Evolutionary conservation across 164 flowering plant genomes (phyloP).

Genomic region (Magnolia officinalis): DNA sequence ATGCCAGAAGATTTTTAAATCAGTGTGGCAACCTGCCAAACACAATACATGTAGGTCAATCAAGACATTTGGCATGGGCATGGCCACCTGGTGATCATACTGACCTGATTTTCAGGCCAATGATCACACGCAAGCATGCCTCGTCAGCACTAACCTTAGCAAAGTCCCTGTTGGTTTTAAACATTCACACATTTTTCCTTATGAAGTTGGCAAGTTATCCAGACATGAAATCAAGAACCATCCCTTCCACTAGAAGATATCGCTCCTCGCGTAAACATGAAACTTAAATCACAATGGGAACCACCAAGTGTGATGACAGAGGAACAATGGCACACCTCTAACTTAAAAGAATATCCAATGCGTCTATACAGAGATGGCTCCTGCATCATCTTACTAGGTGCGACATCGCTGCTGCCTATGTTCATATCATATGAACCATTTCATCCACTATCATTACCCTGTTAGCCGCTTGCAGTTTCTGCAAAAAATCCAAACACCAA

Average conservation of each 20-base stretch:
- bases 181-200: background rate
- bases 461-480: slow-evolving; percentile 70
- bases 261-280: background rate
- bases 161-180: background rate
- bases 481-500: slow-evolving; percentile 17
- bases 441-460: slow-evolving; percentile 64
- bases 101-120: too few species aligned
- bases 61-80: too few species aligned
- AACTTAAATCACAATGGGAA: background rate
- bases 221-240: background rate
- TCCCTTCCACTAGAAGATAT: background rate
- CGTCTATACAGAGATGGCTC: background rate
- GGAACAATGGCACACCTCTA: background rate
- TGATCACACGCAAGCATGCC: background rate
- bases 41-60: too few species aligned
- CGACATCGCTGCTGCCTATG: background rate
- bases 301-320: background rate
- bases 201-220: background rate
- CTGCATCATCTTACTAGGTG: background rate
- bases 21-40: too few species aligned
- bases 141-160: background rate
- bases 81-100: too few species aligned
- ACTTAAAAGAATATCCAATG: background rate
- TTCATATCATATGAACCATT: slow-evolving; percentile 59
- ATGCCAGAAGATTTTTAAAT: too few species aligned